Evolutionary conservation across 345 rosid species (phyloP).

Genomic region (Dipteronia dyeriana): DNA sequence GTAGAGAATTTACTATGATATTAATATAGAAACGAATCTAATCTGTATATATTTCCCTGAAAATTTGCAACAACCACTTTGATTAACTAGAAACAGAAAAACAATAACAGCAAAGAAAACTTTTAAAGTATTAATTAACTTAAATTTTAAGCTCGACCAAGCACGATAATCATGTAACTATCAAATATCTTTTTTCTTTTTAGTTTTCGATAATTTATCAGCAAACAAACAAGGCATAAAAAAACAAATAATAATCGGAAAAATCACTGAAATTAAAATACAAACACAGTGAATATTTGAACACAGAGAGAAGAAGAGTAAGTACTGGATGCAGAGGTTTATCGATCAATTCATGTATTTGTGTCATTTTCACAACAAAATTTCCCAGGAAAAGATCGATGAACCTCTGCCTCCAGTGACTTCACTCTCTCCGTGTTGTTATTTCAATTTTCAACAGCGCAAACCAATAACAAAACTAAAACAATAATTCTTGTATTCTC

Average conservation of each 20-base stretch:
- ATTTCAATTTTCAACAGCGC: background rate
- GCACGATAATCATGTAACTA: background rate
- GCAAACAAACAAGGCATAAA: slow-evolving; percentile 8
- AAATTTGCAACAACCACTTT: background rate
- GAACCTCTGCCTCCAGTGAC: slow-evolving; percentile 99
- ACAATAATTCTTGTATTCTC: background rate
- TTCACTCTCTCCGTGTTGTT: slow-evolving; percentile 21
- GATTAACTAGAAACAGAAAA: background rate
- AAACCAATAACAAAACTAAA: background rate
- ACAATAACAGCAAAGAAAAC: background rate
- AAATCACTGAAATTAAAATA: background rate
- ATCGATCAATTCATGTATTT: slow-evolving; percentile 90
- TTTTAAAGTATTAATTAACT: background rate
- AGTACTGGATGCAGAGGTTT: slow-evolving; percentile 99
- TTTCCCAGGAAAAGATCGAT: slow-evolving; percentile 91
- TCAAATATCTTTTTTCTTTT: background rate
- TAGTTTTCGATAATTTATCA: slow-evolving; percentile 1
- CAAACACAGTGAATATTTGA: background rate
- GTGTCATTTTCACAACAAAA: slow-evolving; percentile 32
- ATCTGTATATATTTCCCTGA: background rate
- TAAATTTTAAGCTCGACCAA: background rate
- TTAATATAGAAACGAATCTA: background rate
- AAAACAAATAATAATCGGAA: background rate
- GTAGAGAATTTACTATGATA: background rate
- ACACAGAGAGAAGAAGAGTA: slow-evolving; percentile 12